These are phyloP conservation scores for Solanum gandarillasii DNA, from an alignment of 257 asterid species.

Conservation along the genomic window DNA sequence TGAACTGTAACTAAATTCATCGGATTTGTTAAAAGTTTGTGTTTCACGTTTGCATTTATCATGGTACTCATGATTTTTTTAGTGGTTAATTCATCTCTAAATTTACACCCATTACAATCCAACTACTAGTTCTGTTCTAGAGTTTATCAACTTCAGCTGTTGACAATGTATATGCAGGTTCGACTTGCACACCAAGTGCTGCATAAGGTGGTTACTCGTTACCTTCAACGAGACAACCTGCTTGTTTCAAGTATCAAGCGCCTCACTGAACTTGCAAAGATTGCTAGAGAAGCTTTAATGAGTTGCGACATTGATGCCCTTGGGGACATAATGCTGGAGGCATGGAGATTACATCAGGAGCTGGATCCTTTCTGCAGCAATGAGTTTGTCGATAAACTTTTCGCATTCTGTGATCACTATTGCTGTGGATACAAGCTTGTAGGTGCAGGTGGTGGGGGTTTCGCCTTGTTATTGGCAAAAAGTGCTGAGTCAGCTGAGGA, in stretches of 20 bases:
- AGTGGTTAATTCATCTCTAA: background rate
- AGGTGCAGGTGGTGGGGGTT: slow-evolving; percentile 99
- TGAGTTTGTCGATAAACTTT: slow-evolving; percentile 67
- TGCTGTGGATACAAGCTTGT: slow-evolving; percentile 89
- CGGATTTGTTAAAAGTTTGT: background rate
- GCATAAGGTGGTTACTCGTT: slow-evolving; percentile 88
- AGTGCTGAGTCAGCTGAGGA: slow-evolving; percentile 49
- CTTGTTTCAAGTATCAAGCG: slow-evolving; percentile 88
- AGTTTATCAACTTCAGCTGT: background rate
- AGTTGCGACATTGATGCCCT: slow-evolving; percentile 62
- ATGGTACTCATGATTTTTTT: background rate
- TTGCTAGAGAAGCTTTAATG: slow-evolving; percentile 89
- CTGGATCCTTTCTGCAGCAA: slow-evolving; percentile 96
- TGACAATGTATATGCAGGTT: slow-evolving; percentile 42
- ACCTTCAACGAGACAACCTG: slow-evolving; percentile 78
- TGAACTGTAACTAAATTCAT: background rate
- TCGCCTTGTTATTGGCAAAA: slow-evolving; percentile 73
- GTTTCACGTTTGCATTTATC: background rate
- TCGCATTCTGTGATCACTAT: slow-evolving; percentile 46
- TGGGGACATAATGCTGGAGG: slow-evolving; percentile 70
- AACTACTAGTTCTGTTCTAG: background rate
- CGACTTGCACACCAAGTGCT: slow-evolving; percentile 91
- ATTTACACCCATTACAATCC: background rate
- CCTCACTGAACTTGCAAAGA: slow-evolving; percentile 76
- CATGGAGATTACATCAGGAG: slow-evolving; percentile 97